Conservation (phyloP, 306 rosid genomes). For the Dicorynia guianensis region DNA sequence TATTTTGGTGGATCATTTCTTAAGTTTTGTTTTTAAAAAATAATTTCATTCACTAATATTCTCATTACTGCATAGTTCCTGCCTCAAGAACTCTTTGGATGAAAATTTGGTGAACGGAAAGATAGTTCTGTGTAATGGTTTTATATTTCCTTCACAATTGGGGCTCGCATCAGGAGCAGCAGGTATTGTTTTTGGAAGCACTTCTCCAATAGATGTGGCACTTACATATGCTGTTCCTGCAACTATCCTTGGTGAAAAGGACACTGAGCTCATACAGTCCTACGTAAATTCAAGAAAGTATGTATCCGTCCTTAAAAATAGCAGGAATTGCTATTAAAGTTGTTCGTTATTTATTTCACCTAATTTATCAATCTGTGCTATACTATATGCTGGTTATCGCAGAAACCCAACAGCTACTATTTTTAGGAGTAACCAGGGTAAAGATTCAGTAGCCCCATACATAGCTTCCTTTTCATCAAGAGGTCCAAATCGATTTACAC, state of each 20-base stretch:
- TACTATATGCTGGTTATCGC: neutral
- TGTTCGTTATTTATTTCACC: too few relatives aligned
- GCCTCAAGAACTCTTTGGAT: slow-evolving; percentile 24
- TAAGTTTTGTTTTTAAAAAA: too few relatives aligned
- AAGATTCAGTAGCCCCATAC: slow-evolving; percentile 48
- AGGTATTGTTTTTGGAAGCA: slow-evolving; percentile 32
- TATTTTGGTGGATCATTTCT: too few relatives aligned
- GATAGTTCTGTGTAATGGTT: slow-evolving; percentile 47
- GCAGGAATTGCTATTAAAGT: too few relatives aligned
- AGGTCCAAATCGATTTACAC: slow-evolving; percentile 52
- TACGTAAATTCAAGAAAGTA: slow-evolving; percentile 40
- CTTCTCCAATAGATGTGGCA: neutral
- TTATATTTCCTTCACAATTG: fast-evolving
- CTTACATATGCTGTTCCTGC: slow-evolving; percentile 20
- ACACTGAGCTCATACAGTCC: neutral
- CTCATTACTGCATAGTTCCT: neutral
- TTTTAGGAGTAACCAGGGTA: slow-evolving; percentile 15
- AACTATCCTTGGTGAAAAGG: slow-evolving; percentile 9
- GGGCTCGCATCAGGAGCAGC: neutral
- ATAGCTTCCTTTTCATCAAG: slow-evolving; percentile 49
- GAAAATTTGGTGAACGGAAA: slow-evolving; percentile 40
- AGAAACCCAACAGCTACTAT: slow-evolving; percentile 48
- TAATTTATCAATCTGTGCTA: neutral
- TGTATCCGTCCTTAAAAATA: too few relatives aligned
- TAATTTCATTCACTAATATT: neutral